Base-by-base conservation (phyloP, 345 rosid species). In the Garcia nutans region DNA sequence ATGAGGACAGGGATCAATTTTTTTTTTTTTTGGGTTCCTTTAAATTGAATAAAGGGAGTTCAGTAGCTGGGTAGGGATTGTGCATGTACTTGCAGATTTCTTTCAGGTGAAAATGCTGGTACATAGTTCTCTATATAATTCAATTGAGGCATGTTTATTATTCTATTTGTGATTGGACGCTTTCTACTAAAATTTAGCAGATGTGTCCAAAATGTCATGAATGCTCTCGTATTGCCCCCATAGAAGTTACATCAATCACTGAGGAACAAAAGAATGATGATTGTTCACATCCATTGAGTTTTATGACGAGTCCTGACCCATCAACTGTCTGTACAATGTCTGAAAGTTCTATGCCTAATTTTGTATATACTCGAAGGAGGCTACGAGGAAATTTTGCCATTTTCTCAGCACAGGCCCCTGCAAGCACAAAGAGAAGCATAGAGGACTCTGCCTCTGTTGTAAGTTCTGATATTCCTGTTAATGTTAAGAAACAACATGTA, bases 331-430 rank as follows among this genome's bases (percentile, higher is more conserved):
- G 78, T 72, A 81, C 78, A 66, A 82, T 83, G 83, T 81, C 90
- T 52, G 85, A 79, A 79, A 79, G 70, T 66, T 45, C 78, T 24
- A 20, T 33, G 19, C 41, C 17, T 33, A 62, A 33, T 66, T 75
- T 81, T 78, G 98, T 94, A 64, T 91, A 75, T 26, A 42, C 47
- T 49, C 65, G 98, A 82, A 89, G 86, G 86, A 89, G 84, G 54
- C 80, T 70, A 64, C 75, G n/a, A 42, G 76, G 75, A 67, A 77
- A 77, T 37, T 54, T 55, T 67, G 77, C 79, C 70, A 74, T 74
- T 72, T 77, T 71, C 76, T 71, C 86, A 68, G 82, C 71, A 57
- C 74, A 62, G 75, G 75, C 62, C 69, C 83, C 80, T 60, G 58
- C 45, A 68, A 71, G 79, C 68, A 72, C 79, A 59, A 86, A 79